Base-by-base conservation (phyloP, 2,329 filamentous ascomycete species). In the Sporothrix inflata region DNA sequence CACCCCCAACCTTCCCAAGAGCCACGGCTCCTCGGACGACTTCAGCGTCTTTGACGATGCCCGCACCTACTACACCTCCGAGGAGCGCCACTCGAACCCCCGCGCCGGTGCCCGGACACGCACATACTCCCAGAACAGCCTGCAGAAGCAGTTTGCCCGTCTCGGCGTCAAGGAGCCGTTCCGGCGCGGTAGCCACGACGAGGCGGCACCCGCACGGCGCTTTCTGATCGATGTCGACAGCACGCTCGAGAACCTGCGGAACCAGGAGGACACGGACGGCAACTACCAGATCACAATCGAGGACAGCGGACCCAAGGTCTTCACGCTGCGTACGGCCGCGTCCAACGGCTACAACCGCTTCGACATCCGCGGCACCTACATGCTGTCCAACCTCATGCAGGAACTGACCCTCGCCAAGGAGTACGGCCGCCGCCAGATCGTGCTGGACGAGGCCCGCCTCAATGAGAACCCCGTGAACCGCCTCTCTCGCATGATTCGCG, bases 271-370 rank as follows among this genome's bases (percentile, higher is more conserved):
- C 79, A 97, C 94, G 40, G 94, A 99, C 82, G 86, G 89, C 72
- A 98, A 99, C 81, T 93, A 94, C 86, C 94, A 98, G 81, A 99
- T 99, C 80, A 99, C 96, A 40, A 97, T 98, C 77, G 96, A 98
- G 79, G 96, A 99, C 82, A 88, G 89, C 75, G 96, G 96, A 0
- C 95, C 96, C 67, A 99, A 98, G 87, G 92, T 92, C 80, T 75
- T 98, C 71, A 91, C 92, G 49, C 85, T 98, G 49, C 92, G 94
- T 75, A 98, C 95, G 3, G 92, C 92, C 38, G 91, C 89, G 27
- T 98, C 94, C 47, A 93, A 92, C 76, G 95, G 94, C 55, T 89
- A 92, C 84, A 95, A 94, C 78, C 90, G 90, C 75, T 94, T 95
- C 81, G 94, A 98, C 79, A 89, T 99, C 74, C 92, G 95, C 75